phyloP scores from a whole-genome alignment of 1,284 basidiomycete genomes.

The Papiliotrema fonsecae region DNA sequence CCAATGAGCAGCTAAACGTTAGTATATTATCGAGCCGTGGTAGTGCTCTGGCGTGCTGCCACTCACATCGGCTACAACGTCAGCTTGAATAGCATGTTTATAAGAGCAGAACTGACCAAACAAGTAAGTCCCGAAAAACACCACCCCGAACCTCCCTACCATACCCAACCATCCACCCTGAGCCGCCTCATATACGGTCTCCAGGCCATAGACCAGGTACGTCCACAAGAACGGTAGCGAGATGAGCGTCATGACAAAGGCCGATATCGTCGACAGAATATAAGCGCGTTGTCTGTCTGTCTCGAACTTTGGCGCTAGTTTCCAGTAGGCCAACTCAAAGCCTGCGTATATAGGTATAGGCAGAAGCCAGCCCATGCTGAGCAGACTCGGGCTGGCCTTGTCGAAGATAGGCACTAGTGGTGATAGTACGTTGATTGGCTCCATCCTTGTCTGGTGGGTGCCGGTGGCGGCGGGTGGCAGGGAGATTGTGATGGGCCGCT shows the following conservation, averaged over 20 bases:
- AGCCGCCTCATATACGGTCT: constrained; percentile 12
- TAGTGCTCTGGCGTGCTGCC: background rate
- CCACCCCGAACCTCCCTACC: constrained; percentile 23
- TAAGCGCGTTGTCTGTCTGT: constrained; percentile 54
- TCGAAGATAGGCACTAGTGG: too few relatives aligned
- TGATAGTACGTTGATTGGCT: too few relatives aligned
- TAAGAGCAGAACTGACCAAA: constrained; percentile 25
- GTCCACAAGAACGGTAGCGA: constrained; percentile 54
- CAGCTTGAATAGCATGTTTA: constrained; percentile 1
- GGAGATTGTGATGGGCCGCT: too few relatives aligned
- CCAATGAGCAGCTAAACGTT: constrained; percentile 35
- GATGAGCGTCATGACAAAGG: constrained; percentile 50
- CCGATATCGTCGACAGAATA: constrained; percentile 54
- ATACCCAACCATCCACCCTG: constrained; percentile 25
- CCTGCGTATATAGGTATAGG: background rate
- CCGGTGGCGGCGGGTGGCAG: too few relatives aligned
- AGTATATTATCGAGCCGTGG: background rate
- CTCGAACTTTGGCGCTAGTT: constrained; percentile 44
- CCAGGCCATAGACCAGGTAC: constrained; percentile 42
- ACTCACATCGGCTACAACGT: constrained; percentile 26
- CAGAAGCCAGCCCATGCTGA: background rate
- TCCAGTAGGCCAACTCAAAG: constrained; percentile 37
- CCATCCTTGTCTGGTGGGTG: too few relatives aligned
- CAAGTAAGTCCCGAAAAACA: constrained; percentile 44
- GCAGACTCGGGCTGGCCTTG: too few relatives aligned